Evolutionary conservation across 108 stramenopile species (phyloP), one percentile per base, ranked within the genome.

Genomic region (Epipyxis sp.): DNA sequence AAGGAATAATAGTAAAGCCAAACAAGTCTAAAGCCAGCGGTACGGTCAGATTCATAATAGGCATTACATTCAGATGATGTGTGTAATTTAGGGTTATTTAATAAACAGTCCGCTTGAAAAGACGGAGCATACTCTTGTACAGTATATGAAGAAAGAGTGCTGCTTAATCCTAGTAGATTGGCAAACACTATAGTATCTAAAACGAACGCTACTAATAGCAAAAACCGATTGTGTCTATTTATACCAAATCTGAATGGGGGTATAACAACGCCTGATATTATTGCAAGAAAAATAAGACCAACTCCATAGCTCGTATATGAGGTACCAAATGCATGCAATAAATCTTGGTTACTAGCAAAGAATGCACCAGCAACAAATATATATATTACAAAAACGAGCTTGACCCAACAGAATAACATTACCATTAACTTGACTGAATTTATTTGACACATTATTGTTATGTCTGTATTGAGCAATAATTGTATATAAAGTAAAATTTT

Each of bases 171-270:
- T 27, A 74, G n/a, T 42, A 74, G 10, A 16, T 74, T 27, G 25
- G 71, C 71, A 37, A 74, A 74, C 6, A 74, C 32, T 6, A 74
- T 42, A 10, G 46, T 74, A 13, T 74, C 71, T 29, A 74, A 43
- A 39, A 27, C 10, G 34, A 74, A 74, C 10, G 27, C 44, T 30
- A 74, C 16, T 10, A 37, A 10, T 6, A 74, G 6, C 10, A 74
- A 13, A 74, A 74, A 74, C 10, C 71, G 44, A 74, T 74, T 74
- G 50, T 74, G 71, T 35, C 71, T 6, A 29, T 74, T 37, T 32
- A 74, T 42, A 74, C 46, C 71, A 74, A 35, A 74, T 13, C 27
- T 6, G 46, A 74, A 32, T 13, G 71, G 71, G 25, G 13, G 43
- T 16, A 65, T 29, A 3, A 65, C 6, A 6, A 16, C 61, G 34